Base-by-base conservation (phyloP, 2,329 filamentous ascomycete genomes). In the Phialocephala subalpina region DNA sequence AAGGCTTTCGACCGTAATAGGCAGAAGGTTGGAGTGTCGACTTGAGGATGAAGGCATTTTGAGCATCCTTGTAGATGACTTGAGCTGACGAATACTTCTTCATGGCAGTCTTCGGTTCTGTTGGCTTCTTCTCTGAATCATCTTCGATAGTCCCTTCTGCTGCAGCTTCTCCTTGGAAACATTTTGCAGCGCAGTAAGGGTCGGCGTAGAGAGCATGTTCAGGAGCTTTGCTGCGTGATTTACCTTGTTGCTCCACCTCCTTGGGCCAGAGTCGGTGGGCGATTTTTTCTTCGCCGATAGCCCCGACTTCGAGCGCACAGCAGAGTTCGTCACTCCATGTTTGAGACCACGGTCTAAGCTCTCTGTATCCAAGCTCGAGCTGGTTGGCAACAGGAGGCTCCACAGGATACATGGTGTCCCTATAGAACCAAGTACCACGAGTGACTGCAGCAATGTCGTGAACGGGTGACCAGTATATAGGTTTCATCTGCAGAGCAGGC, bases 381-480 rank as follows among this genome's bases (percentile, higher is more conserved):
- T 94, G 93, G 73, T 98, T 99, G 9, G 96, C 94, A 38, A 97
- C 90, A 18, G 88, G 82, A 0, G 93, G 87, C 69, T 97, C 93
- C 6, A 99, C 87, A 0, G 96, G 96, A 65, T 92, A 82, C 94
- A 98, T 97, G 0, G 92, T 95, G 75, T 97, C 94, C 80, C 91
- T 92, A 79, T 98, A 98, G 77, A 99, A 99, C 96, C 96, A 99
- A 0, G 95, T 98, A 0, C 92, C 94, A 70, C 96, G 86, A 64
- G 91, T 85, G 1, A 98, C 94, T 40, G 89, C 84, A 7, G 93
- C 91, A 36, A 97, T 87, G 74, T 98, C 96, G 73, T 97, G 94
- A 36, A 98, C 86, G 8, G 96, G 95, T 20, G 91, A 94, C 96
- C 96, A 99, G 77, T 99, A 99, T 66, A 98, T 97, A 0, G 96